phyloP scores from a whole-genome alignment of 73 alveolate species.

The Paramecium sonneborni region DNA sequence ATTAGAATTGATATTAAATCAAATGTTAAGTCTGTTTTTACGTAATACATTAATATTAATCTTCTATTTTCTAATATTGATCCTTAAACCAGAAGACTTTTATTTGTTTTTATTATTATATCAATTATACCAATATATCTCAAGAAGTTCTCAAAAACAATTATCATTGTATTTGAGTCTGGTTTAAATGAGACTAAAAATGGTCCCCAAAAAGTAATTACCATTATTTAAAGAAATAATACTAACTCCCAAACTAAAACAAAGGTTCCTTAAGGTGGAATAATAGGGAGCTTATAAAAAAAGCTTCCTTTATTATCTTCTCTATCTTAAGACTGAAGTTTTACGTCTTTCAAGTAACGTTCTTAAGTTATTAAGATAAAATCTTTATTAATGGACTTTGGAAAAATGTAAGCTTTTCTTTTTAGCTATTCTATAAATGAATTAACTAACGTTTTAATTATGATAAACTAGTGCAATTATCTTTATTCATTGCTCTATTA shows the following conservation, averaged over 20 bases:
- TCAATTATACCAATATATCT: conserved; percentile 20
- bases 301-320: background rate
- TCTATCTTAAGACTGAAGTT: background rate
- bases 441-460: background rate
- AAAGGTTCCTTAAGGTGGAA: conserved; percentile 26
- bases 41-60: background rate
- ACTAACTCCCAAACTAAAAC: conserved; percentile 25
- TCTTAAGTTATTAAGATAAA: background rate
- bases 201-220: conserved; percentile 33
- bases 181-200: conserved; percentile 1
- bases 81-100: background rate
- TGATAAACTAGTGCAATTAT: background rate
- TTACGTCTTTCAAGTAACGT: background rate
- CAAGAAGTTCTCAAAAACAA: background rate
- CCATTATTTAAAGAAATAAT: background rate
- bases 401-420: background rate
- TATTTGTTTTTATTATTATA: conserved; percentile 4
- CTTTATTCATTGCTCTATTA: background rate
- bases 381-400: background rate
- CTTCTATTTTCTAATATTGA: background rate
- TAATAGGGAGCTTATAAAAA: background rate
- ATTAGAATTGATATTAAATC: background rate
- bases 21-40: background rate
- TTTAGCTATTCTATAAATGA: background rate
- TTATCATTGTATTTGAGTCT: background rate